Conservation (phyloP, 75 land plant genomes). For the Gnetum montanum region DNA sequence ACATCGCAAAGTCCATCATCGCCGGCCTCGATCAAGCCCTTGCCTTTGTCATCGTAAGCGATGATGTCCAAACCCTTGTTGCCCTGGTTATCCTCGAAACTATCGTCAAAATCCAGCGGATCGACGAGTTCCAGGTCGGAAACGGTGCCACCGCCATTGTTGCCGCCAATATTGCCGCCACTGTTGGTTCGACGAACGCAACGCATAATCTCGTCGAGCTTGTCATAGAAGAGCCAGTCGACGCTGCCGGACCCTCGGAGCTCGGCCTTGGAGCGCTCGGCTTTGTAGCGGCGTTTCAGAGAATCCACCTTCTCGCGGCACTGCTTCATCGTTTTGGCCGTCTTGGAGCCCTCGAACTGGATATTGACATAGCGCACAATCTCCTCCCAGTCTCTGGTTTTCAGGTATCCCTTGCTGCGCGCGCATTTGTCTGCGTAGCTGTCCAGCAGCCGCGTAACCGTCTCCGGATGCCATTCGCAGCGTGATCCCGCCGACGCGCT, state of each 20-base stretch:
- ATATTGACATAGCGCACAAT: constrained; percentile 25
- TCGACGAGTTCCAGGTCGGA: constrained; percentile 2
- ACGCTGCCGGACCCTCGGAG: constrained; percentile 8
- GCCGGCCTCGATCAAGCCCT: neutral
- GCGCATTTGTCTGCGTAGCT: constrained; percentile 14
- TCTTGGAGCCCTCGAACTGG: constrained; percentile 22
- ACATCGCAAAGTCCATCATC: constrained; percentile 2
- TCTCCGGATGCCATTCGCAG: constrained; percentile 15
- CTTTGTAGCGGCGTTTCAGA: constrained; percentile 29
- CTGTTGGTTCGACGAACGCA: neutral
- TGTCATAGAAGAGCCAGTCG: constrained; percentile 14
- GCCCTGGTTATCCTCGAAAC: neutral
- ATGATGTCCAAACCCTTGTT: neutral
- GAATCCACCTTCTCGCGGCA: constrained; percentile 41
- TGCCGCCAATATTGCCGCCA: too few relatives aligned
- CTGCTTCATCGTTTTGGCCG: constrained; percentile 32
- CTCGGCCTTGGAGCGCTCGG: constrained; percentile 15
- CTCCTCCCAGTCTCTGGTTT: constrained; percentile 40
- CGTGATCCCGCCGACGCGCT: neutral
- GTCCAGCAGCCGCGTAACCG: constrained; percentile 13
- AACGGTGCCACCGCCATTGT: neutral
- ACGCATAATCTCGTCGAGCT: constrained; percentile 20
- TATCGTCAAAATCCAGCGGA: constrained; percentile 5
- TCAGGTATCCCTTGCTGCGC: constrained; percentile 13
- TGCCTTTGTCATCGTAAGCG: neutral